Evolutionary conservation across 169 alveolate species (phyloP), one percentile per base, ranked within the genome.

Genomic region (Theileria orientalis): DNA sequence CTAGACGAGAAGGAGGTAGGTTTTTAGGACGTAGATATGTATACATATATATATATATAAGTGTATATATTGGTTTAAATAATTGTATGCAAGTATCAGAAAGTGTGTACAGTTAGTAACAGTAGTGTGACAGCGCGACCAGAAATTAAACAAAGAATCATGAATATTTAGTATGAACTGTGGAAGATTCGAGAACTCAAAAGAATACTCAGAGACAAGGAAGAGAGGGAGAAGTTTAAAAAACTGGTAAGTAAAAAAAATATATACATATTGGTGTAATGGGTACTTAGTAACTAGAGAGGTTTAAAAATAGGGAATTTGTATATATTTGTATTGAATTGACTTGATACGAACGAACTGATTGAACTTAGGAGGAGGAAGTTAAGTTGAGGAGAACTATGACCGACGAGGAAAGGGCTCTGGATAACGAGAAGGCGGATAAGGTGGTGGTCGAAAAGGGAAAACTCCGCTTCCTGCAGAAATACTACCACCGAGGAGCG

Each of bases 401-500:
- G 92, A 86, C 90, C 14, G 93, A 87, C 40, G 88, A 80, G 69
- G 93, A 88, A 76, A 40, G 92, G 40, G 57, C 33, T 52, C 29
- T 23, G 46, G 93, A 88, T 60, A 77, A 88, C 83, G 76, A 82
- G 44, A 69, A 71, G 25, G 82, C 85, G 29, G 91, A 86, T 46
- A 80, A 73, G 69, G 92, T 89, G 0, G 37, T 49, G 54, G 76
- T 71, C 14, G 94, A 90, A 32, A 41, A 74, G 27, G 52, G 83
- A 49, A 92, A 92, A 54, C 77, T 86, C 76, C 37, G 64, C 9
- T 92, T 92, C 90, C 79, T 92, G 90, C 96, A 92, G 83, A 92
- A 92, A 72, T 92, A 92, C 83, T 92, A 91, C 74, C 96, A 92
- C 85, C 84, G 77, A 87, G 96, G 96, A 60, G 96, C 94, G 2